Evolutionary conservation across 116 monocot genomes (phyloP).

Genomic region (Phalaenopsis hybrid): DNA sequence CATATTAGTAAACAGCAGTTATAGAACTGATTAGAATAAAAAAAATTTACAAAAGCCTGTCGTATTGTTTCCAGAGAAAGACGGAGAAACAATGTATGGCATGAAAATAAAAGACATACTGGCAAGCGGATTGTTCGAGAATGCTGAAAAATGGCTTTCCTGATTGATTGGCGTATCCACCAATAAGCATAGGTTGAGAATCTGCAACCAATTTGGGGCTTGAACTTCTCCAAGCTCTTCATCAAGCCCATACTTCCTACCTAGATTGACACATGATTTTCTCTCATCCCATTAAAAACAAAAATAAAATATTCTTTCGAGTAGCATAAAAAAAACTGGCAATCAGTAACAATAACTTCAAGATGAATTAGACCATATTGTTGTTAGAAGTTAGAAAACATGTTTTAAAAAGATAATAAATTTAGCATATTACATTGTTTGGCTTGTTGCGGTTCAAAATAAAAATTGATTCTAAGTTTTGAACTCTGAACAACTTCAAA

Average conservation of each 20-base stretch:
- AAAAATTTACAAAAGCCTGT: no score
- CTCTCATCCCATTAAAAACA: background rate
- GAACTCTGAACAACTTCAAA: no score
- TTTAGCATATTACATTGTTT: no score
- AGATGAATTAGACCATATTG: background rate
- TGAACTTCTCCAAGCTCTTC: conserved; percentile 86
- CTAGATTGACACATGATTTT: conserved; percentile 23
- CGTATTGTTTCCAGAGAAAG: no score
- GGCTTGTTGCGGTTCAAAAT: no score
- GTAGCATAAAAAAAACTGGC: background rate
- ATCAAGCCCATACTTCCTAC: conserved; percentile 88
- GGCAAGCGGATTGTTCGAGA: conserved; percentile 80
- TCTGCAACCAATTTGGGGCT: conserved; percentile 75
- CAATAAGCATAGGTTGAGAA: conserved; percentile 90
- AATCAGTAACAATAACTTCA: background rate
- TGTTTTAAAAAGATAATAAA: no score
- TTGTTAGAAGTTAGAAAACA: no score
- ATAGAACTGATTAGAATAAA: background rate
- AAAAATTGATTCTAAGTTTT: no score
- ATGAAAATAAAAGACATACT: conserved; percentile 27
- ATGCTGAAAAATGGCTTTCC: conserved; percentile 79
- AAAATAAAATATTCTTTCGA: conserved; percentile 1
- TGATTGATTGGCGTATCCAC: conserved; percentile 90
- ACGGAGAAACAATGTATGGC: no score
- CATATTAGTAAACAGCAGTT: background rate